Evolutionary conservation across 164 flowering plant genomes (phyloP).

Genomic region (Stephania yunnanensis): DNA sequence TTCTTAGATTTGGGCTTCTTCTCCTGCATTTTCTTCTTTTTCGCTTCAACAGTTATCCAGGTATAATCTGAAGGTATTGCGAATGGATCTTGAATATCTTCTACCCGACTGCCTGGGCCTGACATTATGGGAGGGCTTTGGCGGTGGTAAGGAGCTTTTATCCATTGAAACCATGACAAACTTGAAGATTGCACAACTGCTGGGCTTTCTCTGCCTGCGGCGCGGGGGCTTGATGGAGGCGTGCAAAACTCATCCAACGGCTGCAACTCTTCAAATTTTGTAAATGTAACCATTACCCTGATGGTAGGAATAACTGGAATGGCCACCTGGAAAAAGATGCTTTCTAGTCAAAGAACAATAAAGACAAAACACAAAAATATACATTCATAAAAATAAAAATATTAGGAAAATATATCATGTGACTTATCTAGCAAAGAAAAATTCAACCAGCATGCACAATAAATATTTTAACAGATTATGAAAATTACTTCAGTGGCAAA

Average conservation of each 20-base stretch:
- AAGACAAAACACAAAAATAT: not conserved
- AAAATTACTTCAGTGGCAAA: not conserved
- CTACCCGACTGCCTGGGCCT: slow-evolving; percentile 51
- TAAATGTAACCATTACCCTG: slow-evolving; percentile 83
- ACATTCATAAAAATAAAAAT: not conserved
- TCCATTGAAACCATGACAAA: slow-evolving; percentile 94
- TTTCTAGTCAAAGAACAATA: not conserved
- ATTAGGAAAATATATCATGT: not conserved
- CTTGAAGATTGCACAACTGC: slow-evolving; percentile 28
- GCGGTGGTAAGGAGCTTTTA: slow-evolving; percentile 59
- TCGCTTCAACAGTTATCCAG: slow-evolving; percentile 77
- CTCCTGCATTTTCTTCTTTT: slow-evolving; percentile 86
- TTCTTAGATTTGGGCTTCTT: slow-evolving; percentile 62
- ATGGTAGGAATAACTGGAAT: slow-evolving; percentile 96
- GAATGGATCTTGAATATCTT: slow-evolving; percentile 75
- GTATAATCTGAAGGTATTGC: slow-evolving; percentile 67
- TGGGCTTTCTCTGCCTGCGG: slow-evolving; percentile 47
- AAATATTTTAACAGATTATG: not conserved
- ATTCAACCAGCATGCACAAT: not conserved
- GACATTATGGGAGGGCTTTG: slow-evolving; percentile 35
- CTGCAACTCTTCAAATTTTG: slow-evolving; percentile 84
- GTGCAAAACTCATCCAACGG: slow-evolving; percentile 84
- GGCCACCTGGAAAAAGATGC: slow-evolving; percentile 56
- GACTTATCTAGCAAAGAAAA: not conserved
- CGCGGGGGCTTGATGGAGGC: slow-evolving; percentile 79